These are phyloP conservation scores for Aureobasidium sp. DNA, from an alignment of 2,329 filamentous ascomycete species.

Conservation along the genomic window DNA sequence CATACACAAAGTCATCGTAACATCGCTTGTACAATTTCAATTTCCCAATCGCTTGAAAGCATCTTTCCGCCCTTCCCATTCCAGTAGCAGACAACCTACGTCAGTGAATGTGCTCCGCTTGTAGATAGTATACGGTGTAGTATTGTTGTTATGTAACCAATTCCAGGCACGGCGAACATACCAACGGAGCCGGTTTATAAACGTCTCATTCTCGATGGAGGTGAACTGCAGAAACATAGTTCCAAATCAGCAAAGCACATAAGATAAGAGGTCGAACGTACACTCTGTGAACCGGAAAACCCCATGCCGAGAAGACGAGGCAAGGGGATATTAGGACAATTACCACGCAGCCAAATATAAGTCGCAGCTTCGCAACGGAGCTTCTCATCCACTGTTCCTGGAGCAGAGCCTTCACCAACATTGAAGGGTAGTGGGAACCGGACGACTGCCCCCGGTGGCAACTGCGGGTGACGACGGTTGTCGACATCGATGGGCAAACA, in stretches of 20 bases:
- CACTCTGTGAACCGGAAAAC: conserved; percentile 20
- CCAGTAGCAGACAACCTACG: background rate
- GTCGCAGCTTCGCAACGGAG: conserved; percentile 34
- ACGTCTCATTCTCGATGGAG: background rate
- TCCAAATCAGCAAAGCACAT: background rate
- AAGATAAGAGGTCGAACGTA: background rate
- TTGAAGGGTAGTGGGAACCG: background rate
- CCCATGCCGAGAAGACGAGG: conserved; percentile 32
- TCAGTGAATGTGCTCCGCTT: background rate
- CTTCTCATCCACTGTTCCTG: conserved; percentile 41
- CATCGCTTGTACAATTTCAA: background rate
- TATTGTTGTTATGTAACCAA: background rate
- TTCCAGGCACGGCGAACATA: background rate
- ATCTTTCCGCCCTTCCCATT: background rate
- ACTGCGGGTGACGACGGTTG: background rate
- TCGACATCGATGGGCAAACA: background rate
- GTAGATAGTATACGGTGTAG: background rate
- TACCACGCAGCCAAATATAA: conserved; percentile 34
- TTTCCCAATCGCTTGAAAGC: background rate
- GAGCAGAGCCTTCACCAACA: conserved; percentile 29
- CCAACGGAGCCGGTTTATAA: background rate
- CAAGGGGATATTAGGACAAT: conserved; percentile 33
- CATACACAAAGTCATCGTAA: background rate
- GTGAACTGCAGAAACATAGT: background rate
- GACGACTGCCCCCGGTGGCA: background rate